phyloP scores from a whole-genome alignment of 2,329 filamentous ascomycete genomes.

The Capronia epimyces region DNA sequence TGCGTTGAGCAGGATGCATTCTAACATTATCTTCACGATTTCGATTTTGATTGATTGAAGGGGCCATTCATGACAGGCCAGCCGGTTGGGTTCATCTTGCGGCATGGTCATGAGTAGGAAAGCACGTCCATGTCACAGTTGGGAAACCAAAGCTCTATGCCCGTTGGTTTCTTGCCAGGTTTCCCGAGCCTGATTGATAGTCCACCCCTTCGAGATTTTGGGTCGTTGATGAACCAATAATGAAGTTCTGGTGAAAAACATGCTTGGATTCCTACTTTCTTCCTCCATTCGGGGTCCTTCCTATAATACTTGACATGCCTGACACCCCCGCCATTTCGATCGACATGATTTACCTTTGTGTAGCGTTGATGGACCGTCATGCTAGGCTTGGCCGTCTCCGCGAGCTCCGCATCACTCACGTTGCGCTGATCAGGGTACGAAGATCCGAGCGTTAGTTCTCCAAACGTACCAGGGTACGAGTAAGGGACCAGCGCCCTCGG shows the following conservation, averaged over 20 bases:
- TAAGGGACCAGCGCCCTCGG: too few relatives aligned
- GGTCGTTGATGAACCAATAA: background rate
- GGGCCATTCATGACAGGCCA: conserved; percentile 1
- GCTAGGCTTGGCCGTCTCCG: background rate
- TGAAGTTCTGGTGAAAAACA: background rate
- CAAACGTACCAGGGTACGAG: too few relatives aligned
- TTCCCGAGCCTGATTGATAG: background rate
- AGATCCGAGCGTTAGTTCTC: background rate
- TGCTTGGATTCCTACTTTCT: background rate
- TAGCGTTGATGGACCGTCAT: conserved; percentile 8
- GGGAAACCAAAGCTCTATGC: background rate
- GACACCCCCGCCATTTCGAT: conserved; percentile 7
- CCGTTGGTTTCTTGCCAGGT: background rate
- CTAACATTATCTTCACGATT: background rate
- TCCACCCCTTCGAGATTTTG: background rate
- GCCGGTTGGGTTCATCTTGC: background rate
- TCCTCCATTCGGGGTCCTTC: background rate
- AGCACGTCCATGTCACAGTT: too few relatives aligned
- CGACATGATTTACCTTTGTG: background rate
- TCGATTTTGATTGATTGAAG: conserved; percentile 7
- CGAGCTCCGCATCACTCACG: background rate
- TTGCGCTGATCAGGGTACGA: conserved; percentile 10
- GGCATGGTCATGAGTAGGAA: background rate
- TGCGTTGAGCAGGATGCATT: conserved; percentile 29
- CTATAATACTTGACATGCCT: background rate